A percentile compares a stretch with the other conserved stretches of the same genome.
These are phyloP conservation scores for Pythium phragmiticola DNA, from an alignment of 352 stramenopile genomes.

Conservation along the genomic window DNA sequence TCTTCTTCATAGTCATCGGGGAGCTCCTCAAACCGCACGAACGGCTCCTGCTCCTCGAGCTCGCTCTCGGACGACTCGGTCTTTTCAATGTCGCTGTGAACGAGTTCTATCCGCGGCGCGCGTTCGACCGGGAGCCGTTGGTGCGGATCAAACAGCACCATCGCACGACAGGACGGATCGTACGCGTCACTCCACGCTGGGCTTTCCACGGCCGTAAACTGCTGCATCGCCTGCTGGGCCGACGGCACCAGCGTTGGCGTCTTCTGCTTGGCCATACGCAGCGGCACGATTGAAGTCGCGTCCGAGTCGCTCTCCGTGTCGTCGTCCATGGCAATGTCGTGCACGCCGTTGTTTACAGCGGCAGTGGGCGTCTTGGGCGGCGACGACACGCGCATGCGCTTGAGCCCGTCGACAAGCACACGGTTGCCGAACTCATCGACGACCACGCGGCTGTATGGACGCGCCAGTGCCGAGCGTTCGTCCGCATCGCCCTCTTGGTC, in stretches of 20 bases:
- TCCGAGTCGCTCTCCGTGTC: slow-evolving; percentile 22
- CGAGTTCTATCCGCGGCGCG: slow-evolving; percentile 47
- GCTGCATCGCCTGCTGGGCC: slow-evolving; percentile 4
- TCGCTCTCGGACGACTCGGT: slow-evolving; percentile 20
- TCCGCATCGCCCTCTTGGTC: slow-evolving; percentile 19
- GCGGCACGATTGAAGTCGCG: slow-evolving; percentile 11
- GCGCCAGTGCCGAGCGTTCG: background rate
- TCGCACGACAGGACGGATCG: slow-evolving; percentile 28
- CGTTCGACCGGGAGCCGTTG: slow-evolving; percentile 15
- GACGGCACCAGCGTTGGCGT: slow-evolving; percentile 9
- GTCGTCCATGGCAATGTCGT: slow-evolving; percentile 40
- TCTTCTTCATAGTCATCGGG: slow-evolving; percentile 48
- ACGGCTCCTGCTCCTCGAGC: slow-evolving; percentile 26
- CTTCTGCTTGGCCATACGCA: slow-evolving; percentile 1
- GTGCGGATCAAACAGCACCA: slow-evolving; percentile 63
- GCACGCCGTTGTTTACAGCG: slow-evolving; percentile 13
- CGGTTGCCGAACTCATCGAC: slow-evolving; percentile 27
- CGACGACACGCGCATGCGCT: slow-evolving; percentile 67
- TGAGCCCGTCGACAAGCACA: slow-evolving; percentile 56
- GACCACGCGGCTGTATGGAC: slow-evolving; percentile 2
- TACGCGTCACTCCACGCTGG: slow-evolving; percentile 20
- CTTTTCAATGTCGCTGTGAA: slow-evolving; percentile 40
- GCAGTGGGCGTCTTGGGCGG: slow-evolving; percentile 24
- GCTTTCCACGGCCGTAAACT: slow-evolving; percentile 14
- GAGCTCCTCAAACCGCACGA: slow-evolving; percentile 74